phyloP scores from a whole-genome alignment of 2,329 filamentous ascomycete species.

The Alternaria hordeiaustralica region DNA sequence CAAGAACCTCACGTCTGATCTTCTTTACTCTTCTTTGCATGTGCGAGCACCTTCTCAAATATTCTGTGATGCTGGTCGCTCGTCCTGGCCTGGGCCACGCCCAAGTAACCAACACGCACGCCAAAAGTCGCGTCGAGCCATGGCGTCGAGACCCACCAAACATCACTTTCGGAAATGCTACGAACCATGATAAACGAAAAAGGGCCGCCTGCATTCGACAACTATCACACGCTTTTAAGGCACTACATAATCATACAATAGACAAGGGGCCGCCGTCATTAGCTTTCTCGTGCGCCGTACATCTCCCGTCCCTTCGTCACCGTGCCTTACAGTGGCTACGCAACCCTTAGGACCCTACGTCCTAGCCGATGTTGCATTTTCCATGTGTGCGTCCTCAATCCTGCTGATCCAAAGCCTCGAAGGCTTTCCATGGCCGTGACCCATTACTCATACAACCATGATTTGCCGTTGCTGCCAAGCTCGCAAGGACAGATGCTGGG shows the following conservation, averaged over 20 bases:
- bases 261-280: slow-evolving; percentile 42
- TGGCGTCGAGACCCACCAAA: slow-evolving; percentile 15
- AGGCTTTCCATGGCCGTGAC: slow-evolving; percentile 28
- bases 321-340: slow-evolving; percentile 14
- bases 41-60: not conserved
- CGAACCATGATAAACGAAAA: slow-evolving; percentile 13
- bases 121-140: not conserved
- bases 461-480: slow-evolving; percentile 13
- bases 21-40: not conserved
- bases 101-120: not conserved
- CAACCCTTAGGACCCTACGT: slow-evolving; percentile 3
- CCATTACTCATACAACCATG: slow-evolving; percentile 41
- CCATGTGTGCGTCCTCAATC: not conserved
- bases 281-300: slow-evolving; percentile 18
- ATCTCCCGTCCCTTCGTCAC: slow-evolving; percentile 13
- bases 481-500: slow-evolving; percentile 5
- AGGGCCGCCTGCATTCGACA: slow-evolving; percentile 35
- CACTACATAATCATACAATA: slow-evolving; percentile 49
- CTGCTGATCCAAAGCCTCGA: not conserved
- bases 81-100: not conserved
- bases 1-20: slow-evolving; percentile 34
- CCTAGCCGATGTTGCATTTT: slow-evolving; percentile 3
- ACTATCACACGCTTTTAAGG: slow-evolving; percentile 35
- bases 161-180: not conserved
- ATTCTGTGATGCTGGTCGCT: not conserved